Evolutionary conservation across 768 basidiomycete species (phyloP), one percentile per base, ranked within the genome.

Genomic region (Termitomyces eurrhizus): DNA sequence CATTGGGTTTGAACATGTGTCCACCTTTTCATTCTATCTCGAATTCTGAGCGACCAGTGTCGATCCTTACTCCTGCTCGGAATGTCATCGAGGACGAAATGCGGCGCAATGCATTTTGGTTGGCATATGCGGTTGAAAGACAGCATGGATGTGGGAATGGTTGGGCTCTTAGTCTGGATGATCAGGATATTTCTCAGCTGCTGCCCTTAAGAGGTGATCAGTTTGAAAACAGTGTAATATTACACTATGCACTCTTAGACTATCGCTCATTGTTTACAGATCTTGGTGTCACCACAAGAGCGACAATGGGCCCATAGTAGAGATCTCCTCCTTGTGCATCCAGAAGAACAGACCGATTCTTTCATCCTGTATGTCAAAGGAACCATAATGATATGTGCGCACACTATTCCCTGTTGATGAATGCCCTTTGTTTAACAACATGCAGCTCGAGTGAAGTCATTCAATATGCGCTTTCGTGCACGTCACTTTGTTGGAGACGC

Each of bases 311-410:
- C 87, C 0, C 83, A 87, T 60, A 80, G 80, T 7, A 78, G 74
- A 58, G 80, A 88, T 63, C 71, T 90, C 26, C 77, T 90, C n/a
- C 75, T 84, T 3, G 67, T 73, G 3, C 87, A 92, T 68, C 83
- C 83, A 18, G 81, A 82, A 39, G 76, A 80, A 14, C 82, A 85
- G 63, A 83, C 83, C 0, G 90, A 91, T 69, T 84, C 89, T 0
- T 90, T 91, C 67, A 81, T 82, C 9, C 67, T 92, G 16, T 90
- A 87, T 64, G 78, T 90, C 69, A 91, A 92, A 69, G 80, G 83
- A 11, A 78, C 81, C 8, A 84, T 90, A 58, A 64, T 92, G 49
- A 77, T 92, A 39, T 90, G 81, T 80, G 64, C 62, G 77, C 64
- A 45, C 18, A 45, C 32, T 26, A 13, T 52, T 12, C 5, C 35